Percentiles rank a stretch among this genome's conserved stretches.
These are phyloP conservation scores for Fusarium haematococcum DNA, from an alignment of 2,329 filamentous ascomycete species.

Conservation along the genomic window DNA sequence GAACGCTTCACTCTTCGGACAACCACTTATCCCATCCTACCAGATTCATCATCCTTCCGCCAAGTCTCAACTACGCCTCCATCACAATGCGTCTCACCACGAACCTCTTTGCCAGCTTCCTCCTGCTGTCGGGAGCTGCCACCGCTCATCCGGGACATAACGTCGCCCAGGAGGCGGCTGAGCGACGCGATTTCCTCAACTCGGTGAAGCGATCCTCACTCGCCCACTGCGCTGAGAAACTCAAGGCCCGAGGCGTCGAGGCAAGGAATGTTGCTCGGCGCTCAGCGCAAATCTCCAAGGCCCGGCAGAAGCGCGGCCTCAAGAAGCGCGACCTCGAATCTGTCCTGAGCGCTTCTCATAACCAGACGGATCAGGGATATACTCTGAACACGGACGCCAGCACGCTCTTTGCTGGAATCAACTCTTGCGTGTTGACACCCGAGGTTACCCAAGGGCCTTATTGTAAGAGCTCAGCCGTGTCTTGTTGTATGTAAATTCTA, in stretches of 20 bases:
- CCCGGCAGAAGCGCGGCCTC: constrained; percentile 53
- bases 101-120: constrained; percentile 24
- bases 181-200: constrained; percentile 59
- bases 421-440: constrained; percentile 60
- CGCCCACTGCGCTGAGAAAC: constrained; percentile 58
- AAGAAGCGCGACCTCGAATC: constrained; percentile 49
- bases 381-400: constrained; percentile 45
- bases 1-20: not conserved
- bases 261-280: constrained; percentile 59
- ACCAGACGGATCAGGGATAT: constrained; percentile 52
- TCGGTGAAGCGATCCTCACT: constrained; percentile 55
- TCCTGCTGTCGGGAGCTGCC: constrained; percentile 27
- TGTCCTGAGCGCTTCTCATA: constrained; percentile 50
- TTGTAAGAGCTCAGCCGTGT: constrained; percentile 38
- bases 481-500: not conserved
- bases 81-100: not conserved
- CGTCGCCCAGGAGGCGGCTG: constrained; percentile 59
- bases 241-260: constrained; percentile 60
- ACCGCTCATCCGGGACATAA: constrained; percentile 63
- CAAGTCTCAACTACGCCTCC: not conserved
- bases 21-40: not conserved
- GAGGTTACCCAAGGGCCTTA: constrained; percentile 64
- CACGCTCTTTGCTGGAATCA: constrained; percentile 53
- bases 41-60: not conserved
- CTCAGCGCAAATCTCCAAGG: constrained; percentile 52